Conservation (phyloP, 768 basidiomycete species). For the Agaricus subrufescens region DNA sequence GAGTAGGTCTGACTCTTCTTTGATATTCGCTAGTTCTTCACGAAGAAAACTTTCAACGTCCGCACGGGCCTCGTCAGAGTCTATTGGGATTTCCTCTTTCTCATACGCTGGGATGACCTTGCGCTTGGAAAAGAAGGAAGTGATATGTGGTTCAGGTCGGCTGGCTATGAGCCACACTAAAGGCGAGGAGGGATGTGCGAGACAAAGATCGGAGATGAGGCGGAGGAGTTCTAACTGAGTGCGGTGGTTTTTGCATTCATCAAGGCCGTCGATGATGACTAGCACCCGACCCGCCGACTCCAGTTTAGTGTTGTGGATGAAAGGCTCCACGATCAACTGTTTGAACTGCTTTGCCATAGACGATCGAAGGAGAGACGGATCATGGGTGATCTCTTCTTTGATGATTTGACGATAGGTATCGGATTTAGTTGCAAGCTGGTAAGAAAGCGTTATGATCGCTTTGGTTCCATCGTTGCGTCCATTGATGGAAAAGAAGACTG, state of each 20-base stretch:
- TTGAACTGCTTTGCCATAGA: too few relatives aligned
- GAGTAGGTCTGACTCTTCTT: background rate
- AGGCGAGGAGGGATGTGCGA: background rate
- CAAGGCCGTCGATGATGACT: background rate
- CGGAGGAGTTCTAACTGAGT: background rate
- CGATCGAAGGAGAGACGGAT: background rate
- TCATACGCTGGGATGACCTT: background rate
- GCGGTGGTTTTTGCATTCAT: background rate
- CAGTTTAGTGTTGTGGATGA: too few relatives aligned
- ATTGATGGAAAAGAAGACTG: too few relatives aligned
- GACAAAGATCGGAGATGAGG: background rate
- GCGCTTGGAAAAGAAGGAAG: background rate
- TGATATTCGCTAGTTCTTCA: background rate
- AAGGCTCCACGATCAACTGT: too few relatives aligned
- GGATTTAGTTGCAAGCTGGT: background rate
- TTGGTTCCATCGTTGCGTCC: too few relatives aligned
- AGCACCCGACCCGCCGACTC: too few relatives aligned
- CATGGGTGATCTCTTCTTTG: background rate
- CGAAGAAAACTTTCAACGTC: background rate
- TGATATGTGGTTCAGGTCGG: background rate
- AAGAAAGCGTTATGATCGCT: background rate
- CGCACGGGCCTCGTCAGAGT: background rate
- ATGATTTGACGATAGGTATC: background rate
- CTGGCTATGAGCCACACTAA: slow-evolving; percentile 3
- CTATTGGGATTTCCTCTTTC: background rate